Conservation (phyloP, 805 yeast species). For the Schizosaccharomyces octosporus region DNA sequence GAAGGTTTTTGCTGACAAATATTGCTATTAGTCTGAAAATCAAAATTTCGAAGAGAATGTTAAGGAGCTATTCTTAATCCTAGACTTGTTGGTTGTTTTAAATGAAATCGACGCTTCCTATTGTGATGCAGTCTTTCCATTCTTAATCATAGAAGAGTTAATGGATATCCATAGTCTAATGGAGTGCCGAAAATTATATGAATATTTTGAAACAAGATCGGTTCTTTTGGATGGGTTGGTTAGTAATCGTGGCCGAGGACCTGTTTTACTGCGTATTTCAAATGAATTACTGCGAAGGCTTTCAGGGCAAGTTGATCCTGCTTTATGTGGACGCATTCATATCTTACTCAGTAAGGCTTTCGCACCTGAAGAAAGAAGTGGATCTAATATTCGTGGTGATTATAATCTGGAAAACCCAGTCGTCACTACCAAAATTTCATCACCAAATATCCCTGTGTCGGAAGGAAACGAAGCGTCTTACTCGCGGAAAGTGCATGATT, state of each 20-base stretch:
- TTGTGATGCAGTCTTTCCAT: not conserved
- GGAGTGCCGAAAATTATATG: not conserved
- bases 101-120: not conserved
- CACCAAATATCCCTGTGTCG: not conserved
- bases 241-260: not conserved
- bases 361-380: conserved; percentile 16
- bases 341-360: conserved; percentile 15
- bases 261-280: conserved; percentile 11
- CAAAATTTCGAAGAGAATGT: not conserved
- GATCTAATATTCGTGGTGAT: conserved; percentile 15
- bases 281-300: conserved; percentile 14
- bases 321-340: conserved; percentile 15
- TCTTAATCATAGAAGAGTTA: not conserved
- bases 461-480: not conserved
- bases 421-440: not conserved
- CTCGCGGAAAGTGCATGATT: not conserved
- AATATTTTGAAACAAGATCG: not conserved
- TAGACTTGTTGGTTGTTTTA: not conserved
- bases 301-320: conserved; percentile 13
- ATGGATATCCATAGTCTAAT: not conserved
- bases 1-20: not conserved
- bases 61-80: not conserved
- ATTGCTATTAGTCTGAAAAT: not conserved
- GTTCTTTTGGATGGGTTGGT: not conserved
- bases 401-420: conserved; percentile 13